phyloP scores from a whole-genome alignment of 768 basidiomycete genomes.

The Macrolepiota fuliginosa region DNA sequence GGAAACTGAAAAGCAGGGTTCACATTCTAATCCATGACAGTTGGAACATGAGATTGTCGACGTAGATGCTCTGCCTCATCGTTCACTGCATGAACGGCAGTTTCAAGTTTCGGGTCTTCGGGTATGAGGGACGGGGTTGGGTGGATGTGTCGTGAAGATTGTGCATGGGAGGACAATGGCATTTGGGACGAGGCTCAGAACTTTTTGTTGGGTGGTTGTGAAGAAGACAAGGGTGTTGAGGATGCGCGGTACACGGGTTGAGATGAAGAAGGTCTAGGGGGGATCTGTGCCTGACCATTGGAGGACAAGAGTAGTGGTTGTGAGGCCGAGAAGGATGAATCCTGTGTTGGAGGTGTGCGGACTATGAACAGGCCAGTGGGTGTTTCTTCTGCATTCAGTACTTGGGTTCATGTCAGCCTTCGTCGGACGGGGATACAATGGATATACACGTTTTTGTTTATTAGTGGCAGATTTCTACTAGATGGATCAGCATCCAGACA shows the following conservation, averaged over 20 bases:
- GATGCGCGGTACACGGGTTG: no score
- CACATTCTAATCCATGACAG: conserved; percentile 30
- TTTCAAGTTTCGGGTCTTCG: conserved; percentile 55
- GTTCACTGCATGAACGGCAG: conserved; percentile 67
- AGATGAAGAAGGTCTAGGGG: conserved; percentile 22
- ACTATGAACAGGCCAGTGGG: conserved; percentile 65
- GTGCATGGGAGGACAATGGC: no score
- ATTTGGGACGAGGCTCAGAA: no score
- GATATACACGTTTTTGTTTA: conserved; percentile 64
- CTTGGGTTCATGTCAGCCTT: no score
- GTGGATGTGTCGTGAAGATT: no score
- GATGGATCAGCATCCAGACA: conserved; percentile 13
- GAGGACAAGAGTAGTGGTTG: no score
- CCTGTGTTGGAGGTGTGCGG: conserved; percentile 41
- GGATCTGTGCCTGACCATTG: conserved; percentile 20
- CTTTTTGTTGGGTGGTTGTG: conserved; percentile 56
- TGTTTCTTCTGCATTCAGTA: no score
- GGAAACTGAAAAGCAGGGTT: no score
- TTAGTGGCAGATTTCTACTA: no score
- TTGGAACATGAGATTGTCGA: conserved; percentile 52
- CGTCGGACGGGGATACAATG: conserved; percentile 25
- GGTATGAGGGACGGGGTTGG: conserved; percentile 13
- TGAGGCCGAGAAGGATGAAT: conserved; percentile 19
- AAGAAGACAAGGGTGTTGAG: no score
- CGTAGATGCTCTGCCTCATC: no score